Base-by-base conservation (phyloP, 2,329 filamentous ascomycete genomes). In the Clonostachys chloroleuca region DNA sequence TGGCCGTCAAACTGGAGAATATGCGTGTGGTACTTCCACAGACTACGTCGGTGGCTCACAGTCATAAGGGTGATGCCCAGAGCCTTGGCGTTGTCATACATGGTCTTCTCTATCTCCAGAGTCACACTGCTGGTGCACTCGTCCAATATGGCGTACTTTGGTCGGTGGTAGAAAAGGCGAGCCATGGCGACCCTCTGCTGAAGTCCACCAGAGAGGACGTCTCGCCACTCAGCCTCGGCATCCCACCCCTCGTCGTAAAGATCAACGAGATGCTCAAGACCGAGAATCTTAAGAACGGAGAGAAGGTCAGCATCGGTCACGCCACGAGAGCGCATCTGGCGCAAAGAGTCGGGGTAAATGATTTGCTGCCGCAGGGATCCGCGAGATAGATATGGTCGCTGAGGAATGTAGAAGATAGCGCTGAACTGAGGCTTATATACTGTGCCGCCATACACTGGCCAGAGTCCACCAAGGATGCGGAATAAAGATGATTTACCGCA, bases 131-230 rank as follows among this genome's bases (percentile, higher is more conserved):
- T 92, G 7, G 94, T 99, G 68, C 94, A 99, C 70, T 99, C 94
- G 64, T 99, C 94, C 36, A 99, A 75, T 55, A 99, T 99, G 12
- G 94, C 94, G 65, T 96, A 97, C 57, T 87, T 86, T 0, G 92
- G 92, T 10, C 83, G 78, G 68, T 97, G 92, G 68, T 97, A 97
- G 68, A 96, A 96, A 16, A 96, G 78, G 0, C 94, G 80, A 1
- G 94, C 94, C 89, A 97, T 97, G 50, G 94, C 94, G 18, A 99
- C 89, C 45, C 94, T 87, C 72, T 99, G 94, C 70, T 99, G 94
- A 17, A 96, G 76, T 7, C 94, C 94, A 12, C 89, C 90, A 1
- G 89, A 95, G 30, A 99, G 79, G 1, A 95, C 89, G 56, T 97
- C 92, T 43, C 91, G 86, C 94, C 94, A 99, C 70, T 97, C 92